phyloP scores from a whole-genome alignment of 2,329 filamentous ascomycete species.

The Byssothecium circinans region DNA sequence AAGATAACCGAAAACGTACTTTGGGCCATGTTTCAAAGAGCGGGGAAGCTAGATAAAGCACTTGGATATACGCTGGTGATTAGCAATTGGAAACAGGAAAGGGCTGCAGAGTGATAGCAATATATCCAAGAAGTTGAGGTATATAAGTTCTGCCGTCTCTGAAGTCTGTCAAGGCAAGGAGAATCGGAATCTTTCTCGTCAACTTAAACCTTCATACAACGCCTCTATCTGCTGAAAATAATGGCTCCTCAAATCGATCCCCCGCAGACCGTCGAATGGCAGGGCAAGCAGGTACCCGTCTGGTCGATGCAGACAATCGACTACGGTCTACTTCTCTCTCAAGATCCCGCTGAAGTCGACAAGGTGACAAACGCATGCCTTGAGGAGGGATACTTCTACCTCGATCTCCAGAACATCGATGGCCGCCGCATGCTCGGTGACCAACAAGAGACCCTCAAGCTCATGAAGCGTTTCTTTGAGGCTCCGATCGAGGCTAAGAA shows the following conservation, averaged over 20 bases:
- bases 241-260: constrained; percentile 29
- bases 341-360: constrained; percentile 58
- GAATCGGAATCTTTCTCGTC: constrained; percentile 8
- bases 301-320: constrained; percentile 50
- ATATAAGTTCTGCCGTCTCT: constrained; percentile 14
- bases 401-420: constrained; percentile 57
- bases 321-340: constrained; percentile 56
- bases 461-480: constrained; percentile 61
- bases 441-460: constrained; percentile 54
- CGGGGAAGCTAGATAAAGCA: constrained; percentile 20
- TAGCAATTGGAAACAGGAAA: constrained; percentile 6
- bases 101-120: constrained; percentile 2
- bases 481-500: constrained; percentile 59
- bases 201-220: constrained; percentile 3
- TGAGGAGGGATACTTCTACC: constrained; percentile 59
- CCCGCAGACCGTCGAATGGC: constrained; percentile 33
- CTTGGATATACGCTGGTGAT: constrained; percentile 11
- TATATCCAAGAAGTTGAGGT: constrained; percentile 2
- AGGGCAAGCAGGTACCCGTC: constrained; percentile 34
- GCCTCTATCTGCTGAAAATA: neutral
- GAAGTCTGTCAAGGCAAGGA: constrained; percentile 2
- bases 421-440: constrained; percentile 57
- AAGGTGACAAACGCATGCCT: constrained; percentile 55
- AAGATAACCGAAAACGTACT: neutral
- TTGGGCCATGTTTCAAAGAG: constrained; percentile 12